These are phyloP conservation scores for Hyaloscypha finlandica DNA, from an alignment of 495 filamentous ascomycete species.

Conservation along the genomic window DNA sequence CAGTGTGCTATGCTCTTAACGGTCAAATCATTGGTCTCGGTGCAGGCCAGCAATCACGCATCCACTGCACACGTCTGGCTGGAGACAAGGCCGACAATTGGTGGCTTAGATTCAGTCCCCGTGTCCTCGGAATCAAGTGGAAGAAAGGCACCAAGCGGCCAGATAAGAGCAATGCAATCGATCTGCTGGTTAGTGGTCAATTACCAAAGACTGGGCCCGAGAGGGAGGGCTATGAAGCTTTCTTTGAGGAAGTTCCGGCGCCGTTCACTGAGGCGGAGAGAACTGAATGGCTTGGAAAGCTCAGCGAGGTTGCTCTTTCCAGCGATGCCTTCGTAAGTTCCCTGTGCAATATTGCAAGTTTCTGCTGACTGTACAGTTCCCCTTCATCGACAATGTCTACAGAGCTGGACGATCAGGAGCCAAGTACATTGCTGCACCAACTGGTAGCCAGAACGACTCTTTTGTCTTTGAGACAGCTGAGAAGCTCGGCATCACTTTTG, in stretches of 20 bases:
- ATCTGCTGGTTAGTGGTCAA: conserved; percentile 86
- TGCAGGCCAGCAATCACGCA: conserved; percentile 94
- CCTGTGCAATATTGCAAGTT: neutral
- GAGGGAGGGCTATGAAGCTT: conserved; percentile 79
- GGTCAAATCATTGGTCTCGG: conserved; percentile 94
- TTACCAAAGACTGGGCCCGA: conserved; percentile 80
- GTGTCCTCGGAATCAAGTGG: conserved; percentile 85
- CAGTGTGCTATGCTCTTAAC: conserved; percentile 94
- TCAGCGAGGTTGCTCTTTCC: conserved; percentile 80
- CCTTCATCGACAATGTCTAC: conserved; percentile 97
- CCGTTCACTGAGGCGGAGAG: conserved; percentile 84
- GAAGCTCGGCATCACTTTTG: conserved; percentile 87
- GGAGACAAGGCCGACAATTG: conserved; percentile 99
- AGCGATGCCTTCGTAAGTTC: conserved; percentile 92
- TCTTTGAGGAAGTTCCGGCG: conserved; percentile 89
- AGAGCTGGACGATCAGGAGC: conserved; percentile 82
- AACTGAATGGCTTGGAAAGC: conserved; percentile 75
- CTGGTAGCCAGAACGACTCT: conserved; percentile 89
- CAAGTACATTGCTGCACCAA: conserved; percentile 94
- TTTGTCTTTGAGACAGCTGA: conserved; percentile 90
- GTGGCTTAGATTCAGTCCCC: conserved; percentile 97
- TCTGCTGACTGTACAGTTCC: conserved; percentile 63
- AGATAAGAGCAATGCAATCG: conserved; percentile 98
- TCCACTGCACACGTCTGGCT: conserved; percentile 97
- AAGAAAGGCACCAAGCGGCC: conserved; percentile 95